A percentile compares a stretch with the other conserved stretches of the same genome.
These are phyloP conservation scores for Herpetomonas samuelpessoai DNA, from an alignment of 208 protist genomes.

Conservation along the genomic window DNA sequence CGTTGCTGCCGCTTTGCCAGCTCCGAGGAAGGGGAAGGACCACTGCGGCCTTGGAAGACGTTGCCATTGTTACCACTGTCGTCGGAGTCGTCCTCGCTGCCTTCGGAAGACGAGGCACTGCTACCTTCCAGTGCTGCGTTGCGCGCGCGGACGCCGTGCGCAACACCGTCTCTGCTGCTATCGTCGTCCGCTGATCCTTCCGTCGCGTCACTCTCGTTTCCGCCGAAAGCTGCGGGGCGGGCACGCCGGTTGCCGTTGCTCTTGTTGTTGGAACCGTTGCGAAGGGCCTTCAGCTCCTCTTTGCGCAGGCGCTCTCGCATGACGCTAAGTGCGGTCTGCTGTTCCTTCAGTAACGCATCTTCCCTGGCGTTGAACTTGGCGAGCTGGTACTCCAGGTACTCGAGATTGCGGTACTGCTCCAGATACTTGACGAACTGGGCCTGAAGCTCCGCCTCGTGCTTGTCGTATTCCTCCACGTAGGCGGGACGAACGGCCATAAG, in stretches of 20 bases:
- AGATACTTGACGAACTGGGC: slow-evolving; percentile 92
- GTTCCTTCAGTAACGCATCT: slow-evolving; percentile 81
- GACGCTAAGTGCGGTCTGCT: slow-evolving; percentile 83
- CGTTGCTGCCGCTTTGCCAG: slow-evolving; percentile 12
- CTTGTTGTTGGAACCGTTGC: slow-evolving; percentile 24
- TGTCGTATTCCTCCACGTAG: slow-evolving; percentile 95
- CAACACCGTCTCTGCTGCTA: slow-evolving; percentile 14
- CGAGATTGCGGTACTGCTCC: slow-evolving; percentile 93
- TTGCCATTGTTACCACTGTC: slow-evolving; percentile 18
- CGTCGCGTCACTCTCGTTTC: slow-evolving; percentile 14
- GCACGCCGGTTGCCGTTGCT: too few relatives aligned
- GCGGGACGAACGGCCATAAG: slow-evolving; percentile 90
- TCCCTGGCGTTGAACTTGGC: slow-evolving; percentile 86
- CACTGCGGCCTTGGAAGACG: slow-evolving; percentile 24
- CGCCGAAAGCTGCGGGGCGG: slow-evolving; percentile 2
- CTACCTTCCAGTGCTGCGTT: slow-evolving; percentile 61
- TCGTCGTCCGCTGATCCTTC: slow-evolving; percentile 52
- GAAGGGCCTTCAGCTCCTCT: slow-evolving; percentile 85
- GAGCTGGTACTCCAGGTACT: slow-evolving; percentile 92
- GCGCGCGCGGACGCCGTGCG: slow-evolving; percentile 17
- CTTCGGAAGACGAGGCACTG: slow-evolving; percentile 36
- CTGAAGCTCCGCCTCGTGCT: slow-evolving; percentile 89
- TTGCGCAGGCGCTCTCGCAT: slow-evolving; percentile 89
- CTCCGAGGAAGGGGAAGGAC: slow-evolving; percentile 21
- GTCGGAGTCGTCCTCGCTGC: slow-evolving; percentile 18